phyloP scores from a whole-genome alignment of 805 yeast species.

The Cyberlindnera saturnus region DNA sequence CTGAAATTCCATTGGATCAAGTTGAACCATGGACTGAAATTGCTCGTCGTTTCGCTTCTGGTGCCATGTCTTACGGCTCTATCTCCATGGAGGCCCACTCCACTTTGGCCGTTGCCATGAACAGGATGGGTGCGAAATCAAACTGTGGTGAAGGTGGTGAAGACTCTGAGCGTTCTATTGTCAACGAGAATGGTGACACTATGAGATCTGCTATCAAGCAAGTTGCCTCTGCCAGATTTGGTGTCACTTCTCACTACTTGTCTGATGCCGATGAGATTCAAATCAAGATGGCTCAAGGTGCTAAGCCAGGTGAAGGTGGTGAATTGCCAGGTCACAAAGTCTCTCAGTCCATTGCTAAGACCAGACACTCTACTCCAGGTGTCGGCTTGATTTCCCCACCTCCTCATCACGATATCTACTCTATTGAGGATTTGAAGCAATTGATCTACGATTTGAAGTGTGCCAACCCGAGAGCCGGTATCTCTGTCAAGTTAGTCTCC shows the following conservation, averaged over 20 bases:
- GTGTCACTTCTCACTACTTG: slow-evolving; percentile 91
- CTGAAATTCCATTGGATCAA: slow-evolving; percentile 88
- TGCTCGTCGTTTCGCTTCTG: slow-evolving; percentile 95
- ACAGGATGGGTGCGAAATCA: slow-evolving; percentile 94
- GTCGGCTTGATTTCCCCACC: slow-evolving; percentile 98
- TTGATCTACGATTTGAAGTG: slow-evolving; percentile 94
- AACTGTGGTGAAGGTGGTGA: slow-evolving; percentile 99
- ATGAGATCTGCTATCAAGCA: slow-evolving; percentile 99
- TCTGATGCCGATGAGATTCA: slow-evolving; percentile 97
- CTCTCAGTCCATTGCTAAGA: slow-evolving; percentile 79
- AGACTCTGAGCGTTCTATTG: slow-evolving; percentile 83
- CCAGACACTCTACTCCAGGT: slow-evolving; percentile 94
- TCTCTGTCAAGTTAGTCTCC: slow-evolving; percentile 92
- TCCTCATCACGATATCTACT: slow-evolving; percentile 97
- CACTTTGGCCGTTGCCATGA: slow-evolving; percentile 97
- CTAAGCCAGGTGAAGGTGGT: slow-evolving; percentile 99
- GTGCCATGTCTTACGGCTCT: slow-evolving; percentile 99
- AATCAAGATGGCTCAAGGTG: slow-evolving; percentile 99
- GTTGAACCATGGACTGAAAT: slow-evolving; percentile 99
- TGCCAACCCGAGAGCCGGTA: slow-evolving; percentile 94
- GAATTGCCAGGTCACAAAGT: slow-evolving; percentile 65
- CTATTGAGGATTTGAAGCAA: slow-evolving; percentile 96
- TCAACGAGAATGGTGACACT: slow-evolving; percentile 84
- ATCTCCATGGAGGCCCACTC: slow-evolving; percentile 98
- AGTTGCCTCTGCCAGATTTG: slow-evolving; percentile 96